These are phyloP conservation scores for Coemansia sp. DNA, from an alignment of 192 early-diverging fungal genomes.

Conservation along the genomic window DNA sequence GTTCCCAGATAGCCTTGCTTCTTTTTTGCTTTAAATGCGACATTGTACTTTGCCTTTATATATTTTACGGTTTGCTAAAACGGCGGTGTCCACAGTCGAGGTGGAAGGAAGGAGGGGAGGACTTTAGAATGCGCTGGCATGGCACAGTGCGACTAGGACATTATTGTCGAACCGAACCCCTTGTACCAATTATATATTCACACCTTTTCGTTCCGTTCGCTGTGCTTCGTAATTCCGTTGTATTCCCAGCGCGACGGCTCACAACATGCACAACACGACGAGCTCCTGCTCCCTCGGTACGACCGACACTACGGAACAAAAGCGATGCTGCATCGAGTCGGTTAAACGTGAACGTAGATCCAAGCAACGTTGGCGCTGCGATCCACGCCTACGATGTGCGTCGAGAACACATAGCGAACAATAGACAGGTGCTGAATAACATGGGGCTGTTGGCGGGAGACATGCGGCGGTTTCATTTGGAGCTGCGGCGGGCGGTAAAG, in stretches of 20 bases:
- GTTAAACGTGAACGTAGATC: background rate
- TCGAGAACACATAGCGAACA: background rate
- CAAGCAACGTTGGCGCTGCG: background rate
- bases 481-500: constrained; percentile 12
- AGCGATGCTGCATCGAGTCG: background rate
- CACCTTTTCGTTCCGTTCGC: background rate
- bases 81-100: background rate
- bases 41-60: too few relatives aligned
- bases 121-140: constrained; percentile 2
- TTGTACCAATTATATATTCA: background rate
- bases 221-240: background rate
- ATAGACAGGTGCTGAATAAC: background rate
- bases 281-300: background rate
- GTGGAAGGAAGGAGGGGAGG: background rate
- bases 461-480: constrained; percentile 32
- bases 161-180: background rate
- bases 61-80: too few relatives aligned
- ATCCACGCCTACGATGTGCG: constrained; percentile 7
- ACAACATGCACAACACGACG: background rate
- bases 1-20: too few relatives aligned
- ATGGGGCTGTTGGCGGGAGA: constrained; percentile 8
- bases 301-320: background rate
- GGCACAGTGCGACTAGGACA: background rate
- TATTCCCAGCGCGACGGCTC: background rate
- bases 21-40: too few relatives aligned